phyloP scores from a whole-genome alignment of 306 rosid genomes.

The cucumber (Cucumis sativus) region DNA sequence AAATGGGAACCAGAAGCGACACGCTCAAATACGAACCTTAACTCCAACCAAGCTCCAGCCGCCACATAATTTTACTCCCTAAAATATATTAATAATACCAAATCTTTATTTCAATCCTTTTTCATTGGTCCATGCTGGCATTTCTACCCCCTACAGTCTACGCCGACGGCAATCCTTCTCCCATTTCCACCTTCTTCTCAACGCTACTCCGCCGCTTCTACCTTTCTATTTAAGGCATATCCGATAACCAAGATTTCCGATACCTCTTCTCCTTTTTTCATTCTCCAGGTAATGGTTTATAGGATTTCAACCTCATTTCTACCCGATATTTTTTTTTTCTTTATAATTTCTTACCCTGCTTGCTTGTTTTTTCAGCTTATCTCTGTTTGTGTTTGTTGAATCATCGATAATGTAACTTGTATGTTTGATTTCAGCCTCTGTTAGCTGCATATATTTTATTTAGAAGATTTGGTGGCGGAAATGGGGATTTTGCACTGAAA shows the following conservation, averaged over 20 bases:
- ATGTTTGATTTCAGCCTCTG: neutral
- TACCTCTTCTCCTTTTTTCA: neutral
- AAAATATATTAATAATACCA: neutral
- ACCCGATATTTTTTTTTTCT: neutral
- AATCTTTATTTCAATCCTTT: neutral
- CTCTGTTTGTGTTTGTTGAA: neutral
- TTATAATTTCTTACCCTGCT: neutral
- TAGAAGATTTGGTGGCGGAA: neutral
- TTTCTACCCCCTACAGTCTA: neutral
- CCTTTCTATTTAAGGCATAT: neutral
- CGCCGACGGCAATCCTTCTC: neutral
- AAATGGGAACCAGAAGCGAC: constrained; percentile 1
- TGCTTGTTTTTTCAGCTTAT: neutral
- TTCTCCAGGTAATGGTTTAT: neutral
- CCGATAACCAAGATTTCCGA: neutral
- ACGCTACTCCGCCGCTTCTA: neutral
- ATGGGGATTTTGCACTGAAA: neutral
- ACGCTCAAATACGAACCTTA: neutral
- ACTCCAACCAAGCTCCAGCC: neutral
- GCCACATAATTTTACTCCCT: neutral
- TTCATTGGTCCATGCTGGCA: constrained; percentile 5
- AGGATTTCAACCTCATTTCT: neutral
- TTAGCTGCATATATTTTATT: neutral
- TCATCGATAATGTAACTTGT: neutral
- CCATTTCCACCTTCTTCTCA: neutral